These are phyloP conservation scores for Pestalotiopsis sp. DNA, from an alignment of 2,329 filamentous ascomycete species.

Conservation along the genomic window DNA sequence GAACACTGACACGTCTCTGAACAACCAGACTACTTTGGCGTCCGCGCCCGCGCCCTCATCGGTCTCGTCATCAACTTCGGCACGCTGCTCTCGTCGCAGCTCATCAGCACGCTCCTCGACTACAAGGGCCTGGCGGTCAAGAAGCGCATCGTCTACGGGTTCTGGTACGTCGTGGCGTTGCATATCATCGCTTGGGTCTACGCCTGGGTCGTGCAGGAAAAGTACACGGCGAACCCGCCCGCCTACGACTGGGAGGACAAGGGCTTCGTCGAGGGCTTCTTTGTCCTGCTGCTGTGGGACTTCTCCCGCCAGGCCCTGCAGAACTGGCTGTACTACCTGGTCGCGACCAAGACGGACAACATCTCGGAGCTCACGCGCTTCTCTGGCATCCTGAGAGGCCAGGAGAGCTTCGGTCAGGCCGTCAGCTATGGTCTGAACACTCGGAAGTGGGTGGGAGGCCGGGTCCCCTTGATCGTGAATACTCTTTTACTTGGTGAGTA, in stretches of 20 bases:
- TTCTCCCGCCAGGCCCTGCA: slow-evolving; percentile 54
- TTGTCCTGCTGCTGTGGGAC: slow-evolving; percentile 65
- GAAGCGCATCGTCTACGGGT: slow-evolving; percentile 46
- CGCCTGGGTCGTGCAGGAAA: slow-evolving; percentile 54
- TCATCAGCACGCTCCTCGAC: slow-evolving; percentile 36
- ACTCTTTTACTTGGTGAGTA: slow-evolving; percentile 38
- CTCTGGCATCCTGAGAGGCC: slow-evolving; percentile 40
- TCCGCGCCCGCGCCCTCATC: slow-evolving; percentile 68
- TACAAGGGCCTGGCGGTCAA: slow-evolving; percentile 21
- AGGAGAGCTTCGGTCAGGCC: slow-evolving; percentile 43
- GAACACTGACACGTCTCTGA: too few relatives aligned
- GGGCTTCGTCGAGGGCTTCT: slow-evolving; percentile 69
- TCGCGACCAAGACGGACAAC: slow-evolving; percentile 57
- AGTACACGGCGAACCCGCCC: slow-evolving; percentile 50
- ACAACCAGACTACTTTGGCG: slow-evolving; percentile 63
- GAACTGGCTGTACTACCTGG: slow-evolving; percentile 58
- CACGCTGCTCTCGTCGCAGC: slow-evolving; percentile 65
- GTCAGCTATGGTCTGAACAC: slow-evolving; percentile 41
- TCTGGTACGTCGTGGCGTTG: slow-evolving; percentile 44
- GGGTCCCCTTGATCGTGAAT: slow-evolving; percentile 40
- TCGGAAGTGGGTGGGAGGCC: slow-evolving; percentile 36
- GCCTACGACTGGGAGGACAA: slow-evolving; percentile 66
- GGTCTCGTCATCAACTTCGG: slow-evolving; percentile 71
- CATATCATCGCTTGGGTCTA: slow-evolving; percentile 54
- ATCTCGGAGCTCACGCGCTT: slow-evolving; percentile 51